Evolutionary conservation across 2,329 filamentous ascomycete species (phyloP).

Genomic region (Monilinia polystroma): DNA sequence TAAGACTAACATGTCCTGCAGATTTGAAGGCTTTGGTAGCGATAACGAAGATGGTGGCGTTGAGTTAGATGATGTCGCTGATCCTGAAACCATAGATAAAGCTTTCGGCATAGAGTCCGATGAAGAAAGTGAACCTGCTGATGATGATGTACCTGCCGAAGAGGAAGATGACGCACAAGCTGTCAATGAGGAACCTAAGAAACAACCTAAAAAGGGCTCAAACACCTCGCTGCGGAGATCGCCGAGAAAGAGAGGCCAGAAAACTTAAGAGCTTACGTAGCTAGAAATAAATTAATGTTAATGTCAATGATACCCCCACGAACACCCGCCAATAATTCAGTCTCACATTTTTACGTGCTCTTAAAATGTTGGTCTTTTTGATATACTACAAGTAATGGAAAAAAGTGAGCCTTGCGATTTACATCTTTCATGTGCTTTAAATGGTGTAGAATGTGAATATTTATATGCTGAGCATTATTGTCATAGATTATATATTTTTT

Average conservation of each 20-base stretch:
- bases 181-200: constrained; percentile 38
- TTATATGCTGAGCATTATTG: neutral
- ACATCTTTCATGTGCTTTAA: neutral
- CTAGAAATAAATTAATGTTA: constrained; percentile 16
- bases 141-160: constrained; percentile 33
- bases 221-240: constrained; percentile 27
- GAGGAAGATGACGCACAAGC: constrained; percentile 34
- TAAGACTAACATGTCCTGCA: constrained; percentile 21
- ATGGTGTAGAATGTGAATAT: neutral
- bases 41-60: constrained; percentile 44
- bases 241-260: constrained; percentile 40
- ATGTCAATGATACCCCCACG: constrained; percentile 13
- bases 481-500: neutral
- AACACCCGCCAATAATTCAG: neutral
- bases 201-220: constrained; percentile 35
- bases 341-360: neutral
- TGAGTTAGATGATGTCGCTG: constrained; percentile 35
- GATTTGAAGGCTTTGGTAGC: constrained; percentile 51
- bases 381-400: neutral
- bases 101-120: constrained; percentile 40
- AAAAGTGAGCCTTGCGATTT: neutral
- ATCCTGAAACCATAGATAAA: constrained; percentile 36
- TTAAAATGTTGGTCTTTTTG: neutral
- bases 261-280: constrained; percentile 22
- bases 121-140: constrained; percentile 45